Conservation (phyloP, 169 alveolate genomes). For the Plasmodium relictum region DNA sequence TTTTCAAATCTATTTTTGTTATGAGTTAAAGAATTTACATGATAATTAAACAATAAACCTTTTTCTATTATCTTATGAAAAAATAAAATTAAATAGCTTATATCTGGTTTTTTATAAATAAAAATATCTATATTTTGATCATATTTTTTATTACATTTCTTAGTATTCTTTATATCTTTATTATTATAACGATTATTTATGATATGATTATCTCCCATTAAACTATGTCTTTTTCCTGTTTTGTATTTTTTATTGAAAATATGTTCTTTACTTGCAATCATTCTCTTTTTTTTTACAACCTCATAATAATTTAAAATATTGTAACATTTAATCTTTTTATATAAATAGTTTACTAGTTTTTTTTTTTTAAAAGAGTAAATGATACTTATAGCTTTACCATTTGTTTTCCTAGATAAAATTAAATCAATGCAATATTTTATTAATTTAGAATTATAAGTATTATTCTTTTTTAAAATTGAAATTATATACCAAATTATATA, state of each 20-base stretch:
- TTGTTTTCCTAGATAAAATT: background rate
- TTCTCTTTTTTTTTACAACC: slow-evolving; percentile 30
- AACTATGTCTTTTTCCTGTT: too few species aligned
- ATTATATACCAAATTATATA: slow-evolving; percentile 18
- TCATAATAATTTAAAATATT: background rate
- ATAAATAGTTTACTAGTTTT: background rate
- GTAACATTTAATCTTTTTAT: slow-evolving; percentile 1
- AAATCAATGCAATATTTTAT: slow-evolving; percentile 43
- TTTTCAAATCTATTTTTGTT: background rate
- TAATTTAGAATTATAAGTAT: slow-evolving; percentile 1
- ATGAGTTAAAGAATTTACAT: background rate
- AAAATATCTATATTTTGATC: too few species aligned
- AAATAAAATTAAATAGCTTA: background rate
- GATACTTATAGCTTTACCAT: slow-evolving; percentile 2
- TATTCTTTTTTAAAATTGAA: background rate
- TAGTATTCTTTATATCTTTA: too few species aligned
- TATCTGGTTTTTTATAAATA: too few species aligned
- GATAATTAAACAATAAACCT: background rate
- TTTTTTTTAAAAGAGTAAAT: background rate
- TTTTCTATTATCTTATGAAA: slow-evolving; percentile 3
- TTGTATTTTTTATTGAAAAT: too few species aligned
- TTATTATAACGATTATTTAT: too few species aligned
- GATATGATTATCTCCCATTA: too few species aligned
- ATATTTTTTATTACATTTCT: too few species aligned
- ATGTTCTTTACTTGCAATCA: background rate